Evolutionary conservation across 768 basidiomycete genomes (phyloP), one percentile per base, ranked within the genome.

Genomic region (Agaricus sinodeliciosus): DNA sequence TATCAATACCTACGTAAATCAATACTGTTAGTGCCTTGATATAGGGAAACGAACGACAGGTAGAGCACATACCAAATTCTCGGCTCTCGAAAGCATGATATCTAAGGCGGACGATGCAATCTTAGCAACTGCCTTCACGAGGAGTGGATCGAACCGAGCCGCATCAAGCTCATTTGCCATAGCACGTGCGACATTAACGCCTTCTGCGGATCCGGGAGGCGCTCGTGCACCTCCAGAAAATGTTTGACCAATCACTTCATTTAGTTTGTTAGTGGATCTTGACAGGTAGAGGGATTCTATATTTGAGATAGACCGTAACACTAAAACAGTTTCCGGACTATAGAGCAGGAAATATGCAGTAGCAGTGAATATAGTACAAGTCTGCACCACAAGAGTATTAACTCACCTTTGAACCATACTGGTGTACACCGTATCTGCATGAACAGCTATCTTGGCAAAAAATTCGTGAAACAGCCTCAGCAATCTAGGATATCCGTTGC

Each of bases 381-480:
- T 28, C 49, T 45, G 50, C 15, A 12, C 46, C 37, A 8, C 22
- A 39, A 28, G 19, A 47, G 6, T 37, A 39, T 9, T 39, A 27
- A 56, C 15, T 51, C 54, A 90, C 92, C 90, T 93, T 69, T 99
- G 96, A 46, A 87, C 79, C 0, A 80, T 75, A 48, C 85, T 81
- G 0, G 82, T 85, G 65, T 98, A 98, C 5, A 90, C 72, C 0
- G 96, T 98, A 62, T 98, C 95, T 1, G 96, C 96, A 63, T 97
- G 90, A 9, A 95, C 87, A 2, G 92, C 84, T 48, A 98, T 92
- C 65, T 94, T 94, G 27, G 87, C 83, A 65, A 99, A 99, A 70
- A 99, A 96, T 37, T 94, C 93, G 51, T 99, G 96, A 69, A 99
- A 94, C 2, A 97, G 77, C 9, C 96, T 80, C 8, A 99, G 66